These are phyloP conservation scores for Urochloa ruziziensis DNA, from an alignment of 176 grass and related monocot genomes.

Conservation along the genomic window DNA sequence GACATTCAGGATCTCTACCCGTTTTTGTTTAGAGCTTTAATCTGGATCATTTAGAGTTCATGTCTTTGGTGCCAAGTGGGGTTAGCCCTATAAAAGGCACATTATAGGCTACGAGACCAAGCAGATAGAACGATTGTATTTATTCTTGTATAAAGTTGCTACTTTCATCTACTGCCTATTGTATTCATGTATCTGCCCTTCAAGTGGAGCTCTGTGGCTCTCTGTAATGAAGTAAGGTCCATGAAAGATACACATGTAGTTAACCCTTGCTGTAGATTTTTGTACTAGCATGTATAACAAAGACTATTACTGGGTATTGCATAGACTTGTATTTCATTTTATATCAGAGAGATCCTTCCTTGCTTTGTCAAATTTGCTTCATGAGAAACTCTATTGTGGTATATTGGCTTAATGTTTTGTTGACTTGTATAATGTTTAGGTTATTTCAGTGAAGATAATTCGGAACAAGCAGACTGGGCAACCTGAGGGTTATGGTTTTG, in stretches of 20 bases:
- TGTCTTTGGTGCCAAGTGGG: not conserved
- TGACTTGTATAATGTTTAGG: conserved; percentile 30
- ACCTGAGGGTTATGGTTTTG: conserved; percentile 73
- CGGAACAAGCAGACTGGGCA: conserved; percentile 70
- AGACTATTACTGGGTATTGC: not conserved
- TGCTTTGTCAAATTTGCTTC: not conserved
- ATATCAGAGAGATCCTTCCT: not conserved
- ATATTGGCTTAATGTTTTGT: not conserved
- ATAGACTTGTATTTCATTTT: not conserved
- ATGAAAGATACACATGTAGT: not conserved
- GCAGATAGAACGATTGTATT: not conserved
- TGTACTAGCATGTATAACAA: not conserved
- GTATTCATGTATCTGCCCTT: not conserved
- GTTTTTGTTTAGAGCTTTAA: not conserved
- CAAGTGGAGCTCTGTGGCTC: no score
- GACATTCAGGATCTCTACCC: not conserved
- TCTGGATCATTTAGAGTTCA: not conserved
- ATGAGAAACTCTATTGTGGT: not conserved
- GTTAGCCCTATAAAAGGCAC: not conserved
- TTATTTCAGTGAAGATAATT: conserved; percentile 58
- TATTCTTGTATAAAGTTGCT: not conserved
- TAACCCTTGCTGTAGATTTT: not conserved
- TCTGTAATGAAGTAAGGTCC: no score
- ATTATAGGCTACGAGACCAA: not conserved
- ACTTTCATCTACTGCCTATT: not conserved